Base-by-base conservation (phyloP, 2,329 filamentous ascomycete genomes). In the Curvularia verruculosa region DNA sequence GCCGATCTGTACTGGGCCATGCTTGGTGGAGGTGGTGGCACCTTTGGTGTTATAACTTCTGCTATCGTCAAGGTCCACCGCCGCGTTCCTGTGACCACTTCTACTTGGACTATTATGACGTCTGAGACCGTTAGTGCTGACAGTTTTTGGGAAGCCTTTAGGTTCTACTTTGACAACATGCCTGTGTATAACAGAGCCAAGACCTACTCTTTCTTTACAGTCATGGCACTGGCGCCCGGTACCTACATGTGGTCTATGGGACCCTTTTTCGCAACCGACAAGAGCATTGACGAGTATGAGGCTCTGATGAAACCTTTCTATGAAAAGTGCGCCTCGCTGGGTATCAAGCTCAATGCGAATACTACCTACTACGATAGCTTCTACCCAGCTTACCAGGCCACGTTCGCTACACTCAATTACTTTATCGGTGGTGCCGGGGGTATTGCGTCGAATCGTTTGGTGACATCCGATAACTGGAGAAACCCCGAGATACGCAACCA, bases 1-100 rank as follows among this genome's bases (percentile, higher is more conserved):
- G 59, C 61, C 19, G 69, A 73, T 28, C 49, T 80, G 7, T 80
- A 76, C 63, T 73, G 67, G 63, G 76, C 75, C 2, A 68, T 78
- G 56, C 70, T 76, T 28, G 76, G 77, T 53, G 73, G 73, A 23
- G 72, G 72, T n/a, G 71, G 72, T 3, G 68, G 68, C 36, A 75
- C 71, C 10, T 75, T 70, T n/a, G 69, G 72, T n/a, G 67, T 75
- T 34, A 58, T 75, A 34, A 73, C 70, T 2, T 72, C 71, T 15
- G 70, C 65, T n/a, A 60, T 74, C 12, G 64, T 74, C 39, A 71
- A 71, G 39, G 68, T 70, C n/a, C 70, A 73, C 29, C 69, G 68
- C 9, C 72, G 72, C 34, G 57, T 69, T 3, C 68, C 70, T 3
- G 71, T 70, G 1, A 71, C 72, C 4, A 59, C 62, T 1, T 73